Evolutionary conservation across 2,329 filamentous ascomycete genomes (phyloP).

Genomic region (Sarocladiaceae sp.): DNA sequence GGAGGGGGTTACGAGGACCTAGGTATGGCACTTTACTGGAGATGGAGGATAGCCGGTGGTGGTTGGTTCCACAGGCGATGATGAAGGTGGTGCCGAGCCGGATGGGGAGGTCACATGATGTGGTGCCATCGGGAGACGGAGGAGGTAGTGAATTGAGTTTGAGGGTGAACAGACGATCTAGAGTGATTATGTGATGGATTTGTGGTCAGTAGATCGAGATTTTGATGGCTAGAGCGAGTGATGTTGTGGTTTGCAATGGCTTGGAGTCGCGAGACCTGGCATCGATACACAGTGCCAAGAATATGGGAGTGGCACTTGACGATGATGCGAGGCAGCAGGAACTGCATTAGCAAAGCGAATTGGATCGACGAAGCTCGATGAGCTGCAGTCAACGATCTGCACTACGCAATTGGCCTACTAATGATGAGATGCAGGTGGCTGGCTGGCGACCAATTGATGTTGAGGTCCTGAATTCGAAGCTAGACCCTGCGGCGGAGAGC

Average conservation of each 20-base stretch:
- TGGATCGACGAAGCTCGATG: neutral
- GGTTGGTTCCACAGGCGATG: conserved; percentile 6
- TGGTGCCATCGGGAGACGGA: neutral
- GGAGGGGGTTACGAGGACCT: neutral
- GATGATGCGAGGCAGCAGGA: neutral
- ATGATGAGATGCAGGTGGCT: too few relatives aligned
- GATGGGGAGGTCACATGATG: conserved; percentile 8
- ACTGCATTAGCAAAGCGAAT: neutral
- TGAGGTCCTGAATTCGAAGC: too few relatives aligned
- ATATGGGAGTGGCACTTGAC: neutral
- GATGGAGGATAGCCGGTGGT: too few relatives aligned
- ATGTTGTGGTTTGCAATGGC: too few relatives aligned
- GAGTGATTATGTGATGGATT: too few relatives aligned
- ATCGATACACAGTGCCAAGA: too few relatives aligned
- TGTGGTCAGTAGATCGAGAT: too few relatives aligned
- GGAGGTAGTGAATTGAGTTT: neutral
- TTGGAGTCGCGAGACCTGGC: too few relatives aligned
- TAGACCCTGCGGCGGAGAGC: too few relatives aligned
- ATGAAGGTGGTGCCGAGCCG: conserved; percentile 4
- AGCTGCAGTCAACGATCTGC: neutral
- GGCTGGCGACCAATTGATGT: too few relatives aligned
- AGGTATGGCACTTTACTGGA: conserved; percentile 1
- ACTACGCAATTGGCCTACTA: too few relatives aligned
- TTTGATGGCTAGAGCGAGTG: too few relatives aligned
- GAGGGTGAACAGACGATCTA: neutral